Conservation (phyloP, 768 basidiomycete genomes). For the Termitomyces sp. region DNA sequence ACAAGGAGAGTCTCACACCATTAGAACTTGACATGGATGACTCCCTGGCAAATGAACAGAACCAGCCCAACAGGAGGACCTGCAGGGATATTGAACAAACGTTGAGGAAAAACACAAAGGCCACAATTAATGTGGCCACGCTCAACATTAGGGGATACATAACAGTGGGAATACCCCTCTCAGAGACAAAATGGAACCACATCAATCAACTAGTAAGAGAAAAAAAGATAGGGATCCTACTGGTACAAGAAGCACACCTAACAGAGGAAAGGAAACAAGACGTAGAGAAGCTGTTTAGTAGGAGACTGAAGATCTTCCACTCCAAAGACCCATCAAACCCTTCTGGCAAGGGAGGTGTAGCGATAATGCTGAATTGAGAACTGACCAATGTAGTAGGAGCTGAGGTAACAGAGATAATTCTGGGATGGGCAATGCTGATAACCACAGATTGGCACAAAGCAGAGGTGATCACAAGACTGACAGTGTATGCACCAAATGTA, state of each 20-base stretch:
- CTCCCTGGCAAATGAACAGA: no score
- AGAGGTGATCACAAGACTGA: neutral
- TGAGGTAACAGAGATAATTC: neutral
- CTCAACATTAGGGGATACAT: neutral
- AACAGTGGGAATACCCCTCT: neutral
- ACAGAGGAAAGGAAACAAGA: neutral
- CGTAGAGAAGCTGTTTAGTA: neutral
- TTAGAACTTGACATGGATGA: no score
- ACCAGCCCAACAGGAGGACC: no score
- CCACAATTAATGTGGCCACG: neutral
- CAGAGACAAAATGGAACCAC: neutral
- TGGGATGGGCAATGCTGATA: neutral
- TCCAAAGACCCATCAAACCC: neutral
- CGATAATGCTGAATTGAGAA: neutral
- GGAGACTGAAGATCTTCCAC: neutral
- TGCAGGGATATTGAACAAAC: no score
- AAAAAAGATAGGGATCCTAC: neutral
- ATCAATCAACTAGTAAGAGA: neutral
- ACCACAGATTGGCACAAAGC: neutral
- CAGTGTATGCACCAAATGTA: neutral
- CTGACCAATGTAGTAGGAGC: neutral
- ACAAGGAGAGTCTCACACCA: no score
- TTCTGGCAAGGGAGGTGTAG: neutral
- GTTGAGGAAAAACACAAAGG: neutral
- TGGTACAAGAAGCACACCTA: neutral